Conservation (phyloP, 306 rosid species). For the Trifolium subterraneum region DNA sequence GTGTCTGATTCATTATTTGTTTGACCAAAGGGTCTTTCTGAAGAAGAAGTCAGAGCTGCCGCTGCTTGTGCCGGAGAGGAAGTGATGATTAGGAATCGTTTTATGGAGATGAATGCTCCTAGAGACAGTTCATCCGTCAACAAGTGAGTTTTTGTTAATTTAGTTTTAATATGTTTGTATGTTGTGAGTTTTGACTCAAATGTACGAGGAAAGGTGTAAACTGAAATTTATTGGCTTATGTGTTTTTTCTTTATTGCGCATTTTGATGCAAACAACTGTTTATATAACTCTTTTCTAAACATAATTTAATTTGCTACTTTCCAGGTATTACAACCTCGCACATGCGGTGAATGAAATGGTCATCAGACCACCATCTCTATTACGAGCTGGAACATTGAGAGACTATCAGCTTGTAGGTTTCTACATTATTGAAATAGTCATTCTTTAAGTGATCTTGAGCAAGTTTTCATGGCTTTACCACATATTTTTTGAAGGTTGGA, state of each 20-base stretch:
- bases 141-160: conserved; percentile 68
- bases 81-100: conserved; percentile 90
- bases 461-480: conserved; percentile 30
- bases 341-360: conserved; percentile 97
- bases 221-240: neutral
- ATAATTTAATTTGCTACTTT: conserved; percentile 35
- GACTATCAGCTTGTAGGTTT: conserved; percentile 98
- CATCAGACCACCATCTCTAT: conserved; percentile 83
- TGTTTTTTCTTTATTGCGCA: neutral
- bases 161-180: conserved; percentile 13
- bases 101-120: conserved; percentile 97
- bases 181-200: conserved; percentile 15
- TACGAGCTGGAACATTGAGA: conserved; percentile 96
- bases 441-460: conserved; percentile 17
- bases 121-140: conserved; percentile 84
- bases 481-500: conserved; percentile 74
- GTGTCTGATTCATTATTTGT: conserved; percentile 41
- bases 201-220: conserved; percentile 2
- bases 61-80: conserved; percentile 99
- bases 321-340: conserved; percentile 93
- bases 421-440: conserved; percentile 42
- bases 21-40: conserved; percentile 85
- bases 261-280: conserved; percentile 15
- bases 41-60: conserved; percentile 98
- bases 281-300: conserved; percentile 16